phyloP scores from a whole-genome alignment of 768 basidiomycete genomes.

The Podaxis pistillaris region DNA sequence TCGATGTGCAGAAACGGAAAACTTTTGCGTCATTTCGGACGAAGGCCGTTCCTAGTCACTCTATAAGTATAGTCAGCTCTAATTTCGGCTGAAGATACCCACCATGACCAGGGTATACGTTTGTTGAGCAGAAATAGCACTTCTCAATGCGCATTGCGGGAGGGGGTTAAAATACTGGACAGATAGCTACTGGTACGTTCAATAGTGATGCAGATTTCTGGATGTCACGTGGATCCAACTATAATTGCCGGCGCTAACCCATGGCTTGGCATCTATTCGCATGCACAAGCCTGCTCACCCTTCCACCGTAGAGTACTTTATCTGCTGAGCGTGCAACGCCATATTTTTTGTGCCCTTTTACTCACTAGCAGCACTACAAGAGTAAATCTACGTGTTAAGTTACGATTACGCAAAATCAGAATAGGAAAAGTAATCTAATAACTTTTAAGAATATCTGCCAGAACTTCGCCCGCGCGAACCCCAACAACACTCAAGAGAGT shows the following conservation, averaged over 20 bases:
- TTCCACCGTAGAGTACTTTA: too few relatives aligned
- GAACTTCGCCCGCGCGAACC: slow-evolving; percentile 22
- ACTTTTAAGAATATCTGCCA: slow-evolving; percentile 11
- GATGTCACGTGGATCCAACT: too few relatives aligned
- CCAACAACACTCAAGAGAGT: slow-evolving; percentile 46
- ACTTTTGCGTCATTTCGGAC: slow-evolving; percentile 98
- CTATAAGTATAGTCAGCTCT: not conserved
- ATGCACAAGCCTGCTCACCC: too few relatives aligned
- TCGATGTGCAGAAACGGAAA: slow-evolving; percentile 97
- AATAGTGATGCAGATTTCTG: too few relatives aligned
- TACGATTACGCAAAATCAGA: too few relatives aligned
- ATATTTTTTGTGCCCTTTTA: too few relatives aligned
- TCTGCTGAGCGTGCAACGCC: too few relatives aligned
- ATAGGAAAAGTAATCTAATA: not conserved
- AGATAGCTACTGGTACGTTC: not conserved
- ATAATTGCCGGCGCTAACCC: too few relatives aligned
- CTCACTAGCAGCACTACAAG: too few relatives aligned
- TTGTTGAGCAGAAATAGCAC: slow-evolving; percentile 98
- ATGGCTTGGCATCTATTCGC: too few relatives aligned
- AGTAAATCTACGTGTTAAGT: too few relatives aligned
- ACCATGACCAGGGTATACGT: slow-evolving; percentile 97
- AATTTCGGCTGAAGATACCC: slow-evolving; percentile 16
- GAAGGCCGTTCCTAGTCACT: slow-evolving; percentile 75
- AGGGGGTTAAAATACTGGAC: not conserved
- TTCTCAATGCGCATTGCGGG: slow-evolving; percentile 87